Percentiles rank a stretch among this genome's conserved stretches.
Evolutionary conservation across 148 eudicot genomes (phyloP).

Genomic region (Rhododendron griersonianum): DNA sequence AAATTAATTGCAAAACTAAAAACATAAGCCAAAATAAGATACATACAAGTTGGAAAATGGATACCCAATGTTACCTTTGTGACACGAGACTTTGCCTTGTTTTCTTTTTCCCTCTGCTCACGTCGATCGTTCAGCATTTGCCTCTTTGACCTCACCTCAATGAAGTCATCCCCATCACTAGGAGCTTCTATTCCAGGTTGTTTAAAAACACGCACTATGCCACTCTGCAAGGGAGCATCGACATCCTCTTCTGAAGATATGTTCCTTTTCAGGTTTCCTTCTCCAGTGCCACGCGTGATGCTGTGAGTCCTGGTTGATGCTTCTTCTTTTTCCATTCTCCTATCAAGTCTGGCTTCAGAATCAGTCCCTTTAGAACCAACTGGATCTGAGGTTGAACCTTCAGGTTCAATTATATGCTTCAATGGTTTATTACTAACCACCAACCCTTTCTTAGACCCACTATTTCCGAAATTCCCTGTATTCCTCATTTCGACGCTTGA

Average conservation of each 20-base stretch:
- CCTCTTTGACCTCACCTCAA: constrained; percentile 96
- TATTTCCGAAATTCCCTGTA: constrained; percentile 31
- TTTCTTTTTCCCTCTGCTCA: constrained; percentile 92
- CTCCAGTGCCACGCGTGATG: constrained; percentile 27
- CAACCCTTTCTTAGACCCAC: constrained; percentile 39
- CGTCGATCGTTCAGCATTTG: constrained; percentile 98
- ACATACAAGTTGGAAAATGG: not conserved
- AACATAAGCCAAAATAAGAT: not conserved
- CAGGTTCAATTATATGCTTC: constrained; percentile 35
- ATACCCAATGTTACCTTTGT: constrained; percentile 47
- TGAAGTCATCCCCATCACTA: constrained; percentile 95
- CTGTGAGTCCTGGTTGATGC: constrained; percentile 21
- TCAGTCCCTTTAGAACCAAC: constrained; percentile 24
- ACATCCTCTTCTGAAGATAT: constrained; percentile 61
- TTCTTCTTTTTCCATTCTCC: constrained; percentile 26
- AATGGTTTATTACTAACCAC: constrained; percentile 28
- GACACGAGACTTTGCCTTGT: constrained; percentile 65
- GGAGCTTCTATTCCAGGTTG: constrained; percentile 94
- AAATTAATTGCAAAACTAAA: constrained; percentile 3
- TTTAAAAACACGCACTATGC: constrained; percentile 69
- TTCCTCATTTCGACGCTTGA: constrained; percentile 30
- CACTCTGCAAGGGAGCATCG: constrained; percentile 93
- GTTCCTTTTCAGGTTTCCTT: constrained; percentile 64
- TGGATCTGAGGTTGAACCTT: constrained; percentile 28
- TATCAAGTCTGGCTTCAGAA: constrained; percentile 28